Percentiles rank a stretch among this genome's conserved stretches.
Evolutionary conservation across 345 rosid genomes (phyloP).

Genomic region (Noccaea caerulescens): DNA sequence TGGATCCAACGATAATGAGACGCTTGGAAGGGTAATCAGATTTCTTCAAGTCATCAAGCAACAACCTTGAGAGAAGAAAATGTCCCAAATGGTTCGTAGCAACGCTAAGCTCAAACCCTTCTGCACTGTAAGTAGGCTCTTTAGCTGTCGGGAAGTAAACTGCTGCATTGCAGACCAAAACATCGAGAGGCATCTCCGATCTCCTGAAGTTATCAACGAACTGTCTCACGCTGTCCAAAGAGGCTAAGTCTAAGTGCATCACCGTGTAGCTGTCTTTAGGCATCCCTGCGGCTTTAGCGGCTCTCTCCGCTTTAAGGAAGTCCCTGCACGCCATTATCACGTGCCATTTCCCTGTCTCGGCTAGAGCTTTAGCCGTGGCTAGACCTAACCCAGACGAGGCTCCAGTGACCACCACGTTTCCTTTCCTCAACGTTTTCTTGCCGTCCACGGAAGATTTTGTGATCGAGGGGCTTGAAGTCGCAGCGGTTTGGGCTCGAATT

Average conservation of each 20-base stretch:
- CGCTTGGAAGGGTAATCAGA: constrained; percentile 90
- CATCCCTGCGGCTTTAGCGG: constrained; percentile 55
- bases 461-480: constrained; percentile 64
- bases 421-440: constrained; percentile 86
- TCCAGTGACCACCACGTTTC: constrained; percentile 79
- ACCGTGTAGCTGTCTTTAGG: constrained; percentile 80
- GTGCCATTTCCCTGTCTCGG: constrained; percentile 92
- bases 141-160: constrained; percentile 94
- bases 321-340: constrained; percentile 95
- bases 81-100: constrained; percentile 97
- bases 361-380: constrained; percentile 87
- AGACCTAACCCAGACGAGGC: constrained; percentile 94
- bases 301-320: constrained; percentile 45
- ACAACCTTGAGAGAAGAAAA: constrained; percentile 79
- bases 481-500: constrained; percentile 68
- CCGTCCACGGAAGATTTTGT: constrained; percentile 52
- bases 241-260: constrained; percentile 91
- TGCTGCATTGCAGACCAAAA: constrained; percentile 94
- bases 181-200: constrained; percentile 81
- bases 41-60: constrained; percentile 79
- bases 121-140: constrained; percentile 90
- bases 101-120: constrained; percentile 95
- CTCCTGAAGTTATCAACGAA: constrained; percentile 75
- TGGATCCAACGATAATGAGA: constrained; percentile 91
- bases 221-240: constrained; percentile 90